These are phyloP conservation scores for Cystofilobasidium bisporidii DNA, from an alignment of 768 basidiomycete species.

Conservation along the genomic window DNA sequence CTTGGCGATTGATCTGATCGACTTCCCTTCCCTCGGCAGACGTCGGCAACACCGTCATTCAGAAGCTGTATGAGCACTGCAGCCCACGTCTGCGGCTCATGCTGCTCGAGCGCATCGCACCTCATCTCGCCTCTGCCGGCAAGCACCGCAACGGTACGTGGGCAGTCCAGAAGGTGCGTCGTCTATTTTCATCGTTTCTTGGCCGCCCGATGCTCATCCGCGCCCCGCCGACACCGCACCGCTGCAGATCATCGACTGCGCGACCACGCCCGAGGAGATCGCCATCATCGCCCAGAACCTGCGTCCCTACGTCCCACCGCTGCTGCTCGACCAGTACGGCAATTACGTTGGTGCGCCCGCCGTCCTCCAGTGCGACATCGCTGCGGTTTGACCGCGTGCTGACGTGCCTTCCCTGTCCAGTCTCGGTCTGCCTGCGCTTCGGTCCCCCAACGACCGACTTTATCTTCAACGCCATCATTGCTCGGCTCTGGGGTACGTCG, in stretches of 20 bases:
- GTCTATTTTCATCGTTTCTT: too few relatives aligned
- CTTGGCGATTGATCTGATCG: background rate
- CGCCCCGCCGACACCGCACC: too few relatives aligned
- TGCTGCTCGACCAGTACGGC: constrained; percentile 86
- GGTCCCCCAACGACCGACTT: constrained; percentile 83
- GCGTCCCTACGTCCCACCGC: constrained; percentile 80
- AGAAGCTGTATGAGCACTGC: constrained; percentile 90
- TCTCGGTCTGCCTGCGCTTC: constrained; percentile 62
- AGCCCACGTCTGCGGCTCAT: constrained; percentile 64
- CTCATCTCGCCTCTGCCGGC: constrained; percentile 92
- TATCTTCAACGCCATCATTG: constrained; percentile 94
- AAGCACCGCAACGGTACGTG: constrained; percentile 99
- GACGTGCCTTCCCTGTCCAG: background rate
- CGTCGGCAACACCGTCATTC: constrained; percentile 96
- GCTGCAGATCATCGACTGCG: constrained; percentile 89
- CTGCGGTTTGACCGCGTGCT: too few relatives aligned
- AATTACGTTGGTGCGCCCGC: constrained; percentile 57
- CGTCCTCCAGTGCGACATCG: too few relatives aligned
- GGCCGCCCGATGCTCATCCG: too few relatives aligned
- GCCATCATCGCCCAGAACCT: constrained; percentile 74
- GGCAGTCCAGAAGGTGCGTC: constrained; percentile 76
- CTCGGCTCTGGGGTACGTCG: constrained; percentile 63
- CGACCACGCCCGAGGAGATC: constrained; percentile 76
- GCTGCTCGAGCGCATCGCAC: constrained; percentile 87
- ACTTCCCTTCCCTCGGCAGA: constrained; percentile 1